Base-by-base conservation (phyloP, 2,329 filamentous ascomycete species). In the Aspergillus versicolor region DNA sequence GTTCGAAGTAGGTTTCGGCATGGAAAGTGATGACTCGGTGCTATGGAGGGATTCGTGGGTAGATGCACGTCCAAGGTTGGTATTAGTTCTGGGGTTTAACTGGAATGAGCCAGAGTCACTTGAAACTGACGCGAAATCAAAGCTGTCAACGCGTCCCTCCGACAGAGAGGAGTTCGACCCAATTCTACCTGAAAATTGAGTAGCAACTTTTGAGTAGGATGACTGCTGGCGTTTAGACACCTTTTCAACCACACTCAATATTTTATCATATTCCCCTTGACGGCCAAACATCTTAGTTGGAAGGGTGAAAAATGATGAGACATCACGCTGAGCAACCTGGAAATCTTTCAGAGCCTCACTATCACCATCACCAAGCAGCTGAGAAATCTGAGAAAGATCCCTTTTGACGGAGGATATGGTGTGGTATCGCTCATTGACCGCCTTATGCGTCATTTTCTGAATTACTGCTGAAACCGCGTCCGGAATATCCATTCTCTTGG, bases 301-400 rank as follows among this genome's bases (percentile, higher is more conserved):
- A 19, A 97, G 82, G 63, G 92, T 89, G 75, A 97, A 97, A 69
- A 95, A 94, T 4, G 92, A 95, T 1, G 91, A 96, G 0, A 96
- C 86, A 72, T 97, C 93, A 57, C 87, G 90, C n/a, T 87, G 85
- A 12, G 85, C 92, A 58, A 95, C 87, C 61, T 84, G 81, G 80
- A 91, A 95, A 40, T 88, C 82, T 58, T 85, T 86, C 52, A 97
- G 78, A 1, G 87, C 86, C 52, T 84, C 77, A 59, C 83, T 81
- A 65, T 96, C 88, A 17, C 91, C 92, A 65, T 91, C 85, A 3
- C 84, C 85, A 6, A 97, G 78, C 38, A 93, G 81, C 62, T 88
- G 83, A 62, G 90, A 87, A 5, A 96, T 86, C 65, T 87, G 82
- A 51, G 86, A 74, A 49, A 97, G 76, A 70, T 97, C 93, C 67